phyloP scores from a whole-genome alignment of 2,329 filamentous ascomycete genomes.

The Aspergillus sp. region DNA sequence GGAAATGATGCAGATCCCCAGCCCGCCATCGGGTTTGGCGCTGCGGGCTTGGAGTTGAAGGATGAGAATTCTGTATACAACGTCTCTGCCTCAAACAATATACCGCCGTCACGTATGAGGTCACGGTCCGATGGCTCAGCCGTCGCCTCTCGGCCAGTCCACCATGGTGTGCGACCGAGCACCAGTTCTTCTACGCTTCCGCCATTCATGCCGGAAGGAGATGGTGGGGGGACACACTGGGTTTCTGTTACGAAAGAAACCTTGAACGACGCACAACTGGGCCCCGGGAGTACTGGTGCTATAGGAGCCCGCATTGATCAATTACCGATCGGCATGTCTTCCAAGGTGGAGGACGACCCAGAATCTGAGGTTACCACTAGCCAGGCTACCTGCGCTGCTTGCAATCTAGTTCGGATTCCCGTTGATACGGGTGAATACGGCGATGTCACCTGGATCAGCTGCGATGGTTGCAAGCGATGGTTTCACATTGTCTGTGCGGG shows the following conservation, averaged over 20 bases:
- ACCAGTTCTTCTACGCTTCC: slow-evolving; percentile 39
- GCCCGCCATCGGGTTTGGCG: slow-evolving; percentile 20
- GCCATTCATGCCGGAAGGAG: slow-evolving; percentile 29
- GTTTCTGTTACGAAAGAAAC: slow-evolving; percentile 7
- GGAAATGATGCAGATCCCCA: slow-evolving; percentile 24
- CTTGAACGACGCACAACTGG: slow-evolving; percentile 12
- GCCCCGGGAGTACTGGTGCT: slow-evolving; percentile 6
- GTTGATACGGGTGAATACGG: slow-evolving; percentile 54
- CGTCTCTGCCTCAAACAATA: slow-evolving; percentile 16
- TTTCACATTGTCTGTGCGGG: slow-evolving; percentile 68
- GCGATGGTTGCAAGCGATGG: slow-evolving; percentile 68
- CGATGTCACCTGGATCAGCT: slow-evolving; percentile 62
- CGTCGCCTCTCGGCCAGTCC: slow-evolving; percentile 36
- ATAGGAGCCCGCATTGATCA: slow-evolving; percentile 4
- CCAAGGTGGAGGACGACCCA: slow-evolving; percentile 30
- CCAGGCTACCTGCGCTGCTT: slow-evolving; percentile 57
- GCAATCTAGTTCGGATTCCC: slow-evolving; percentile 55
- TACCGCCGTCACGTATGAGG: slow-evolving; percentile 37
- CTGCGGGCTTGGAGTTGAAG: slow-evolving; percentile 14
- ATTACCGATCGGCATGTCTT: slow-evolving; percentile 17
- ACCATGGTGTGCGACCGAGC: slow-evolving; percentile 37
- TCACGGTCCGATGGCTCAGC: slow-evolving; percentile 45
- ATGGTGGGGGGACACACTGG: slow-evolving; percentile 16
- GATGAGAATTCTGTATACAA: slow-evolving; percentile 18
- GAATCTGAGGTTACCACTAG: slow-evolving; percentile 24